Conservation (phyloP, 1,284 basidiomycete species). For the Athelia psychrophila region DNA sequence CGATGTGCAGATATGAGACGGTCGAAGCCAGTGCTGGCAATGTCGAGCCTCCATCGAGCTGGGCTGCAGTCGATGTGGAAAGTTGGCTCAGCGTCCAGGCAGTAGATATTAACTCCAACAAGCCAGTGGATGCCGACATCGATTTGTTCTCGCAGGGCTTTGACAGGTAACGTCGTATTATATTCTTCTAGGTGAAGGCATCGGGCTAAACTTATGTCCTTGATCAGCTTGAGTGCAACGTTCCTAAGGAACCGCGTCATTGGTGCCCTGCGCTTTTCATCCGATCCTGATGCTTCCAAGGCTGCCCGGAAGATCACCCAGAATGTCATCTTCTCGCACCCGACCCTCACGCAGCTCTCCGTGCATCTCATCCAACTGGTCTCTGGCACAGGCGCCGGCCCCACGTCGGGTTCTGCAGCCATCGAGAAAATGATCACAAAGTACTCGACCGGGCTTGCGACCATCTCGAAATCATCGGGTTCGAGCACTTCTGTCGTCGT, state of each 20-base stretch:
- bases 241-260: constrained; percentile 29
- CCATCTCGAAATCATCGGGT: background rate
- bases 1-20: constrained; percentile 17
- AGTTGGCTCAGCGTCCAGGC: constrained; percentile 29
- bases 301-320: constrained; percentile 18
- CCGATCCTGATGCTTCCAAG: background rate
- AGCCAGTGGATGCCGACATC: constrained; percentile 13
- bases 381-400: background rate
- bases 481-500: constrained; percentile 7
- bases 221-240: constrained; percentile 16
- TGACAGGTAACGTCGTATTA: constrained; percentile 28
- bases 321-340: constrained; percentile 30
- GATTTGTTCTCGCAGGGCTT: constrained; percentile 38
- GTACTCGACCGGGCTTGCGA: background rate
- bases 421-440: constrained; percentile 9
- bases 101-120: constrained; percentile 16
- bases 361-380: constrained; percentile 17
- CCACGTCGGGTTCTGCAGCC: background rate
- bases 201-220: background rate
- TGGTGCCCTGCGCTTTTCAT: constrained; percentile 20
- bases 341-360: constrained; percentile 26
- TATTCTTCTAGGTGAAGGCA: too few relatives aligned
- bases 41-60: constrained; percentile 21
- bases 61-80: constrained; percentile 17
- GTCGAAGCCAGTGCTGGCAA: constrained; percentile 18